Conservation (phyloP, 768 basidiomycete genomes). For the Termitomyces sp. region DNA sequence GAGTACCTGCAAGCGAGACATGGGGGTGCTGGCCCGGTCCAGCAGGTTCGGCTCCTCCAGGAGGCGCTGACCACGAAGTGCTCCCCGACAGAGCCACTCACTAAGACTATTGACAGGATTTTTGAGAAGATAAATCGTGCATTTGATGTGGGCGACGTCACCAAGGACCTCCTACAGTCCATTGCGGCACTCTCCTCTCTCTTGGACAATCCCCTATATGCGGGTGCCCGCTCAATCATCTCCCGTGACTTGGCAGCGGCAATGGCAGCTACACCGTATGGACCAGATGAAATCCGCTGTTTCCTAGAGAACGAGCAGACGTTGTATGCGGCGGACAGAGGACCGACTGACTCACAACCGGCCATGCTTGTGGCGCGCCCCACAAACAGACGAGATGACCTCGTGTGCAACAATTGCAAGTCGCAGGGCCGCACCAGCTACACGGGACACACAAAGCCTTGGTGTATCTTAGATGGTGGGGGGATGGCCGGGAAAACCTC, state of each 20-base stretch:
- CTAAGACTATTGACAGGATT: neutral
- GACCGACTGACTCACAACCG: neutral
- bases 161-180: neutral
- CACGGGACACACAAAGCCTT: neutral
- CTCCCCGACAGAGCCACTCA: neutral
- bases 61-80: too few species aligned
- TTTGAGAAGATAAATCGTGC: neutral
- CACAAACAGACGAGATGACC: neutral
- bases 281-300: too few species aligned
- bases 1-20: neutral
- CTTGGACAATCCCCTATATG: neutral
- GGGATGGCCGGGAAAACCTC: neutral
- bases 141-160: neutral
- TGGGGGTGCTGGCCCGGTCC: neutral
- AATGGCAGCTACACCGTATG: neutral
- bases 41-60: neutral
- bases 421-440: neutral
- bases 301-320: neutral
- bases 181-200: neutral
- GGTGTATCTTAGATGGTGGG: neutral
- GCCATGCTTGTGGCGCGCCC: neutral
- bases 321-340: neutral
- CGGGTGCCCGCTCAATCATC: neutral
- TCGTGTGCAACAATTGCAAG: neutral
- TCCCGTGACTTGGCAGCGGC: neutral